These are phyloP conservation scores for Termitomyces sp. DNA, from an alignment of 768 basidiomycete species.

Conservation along the genomic window DNA sequence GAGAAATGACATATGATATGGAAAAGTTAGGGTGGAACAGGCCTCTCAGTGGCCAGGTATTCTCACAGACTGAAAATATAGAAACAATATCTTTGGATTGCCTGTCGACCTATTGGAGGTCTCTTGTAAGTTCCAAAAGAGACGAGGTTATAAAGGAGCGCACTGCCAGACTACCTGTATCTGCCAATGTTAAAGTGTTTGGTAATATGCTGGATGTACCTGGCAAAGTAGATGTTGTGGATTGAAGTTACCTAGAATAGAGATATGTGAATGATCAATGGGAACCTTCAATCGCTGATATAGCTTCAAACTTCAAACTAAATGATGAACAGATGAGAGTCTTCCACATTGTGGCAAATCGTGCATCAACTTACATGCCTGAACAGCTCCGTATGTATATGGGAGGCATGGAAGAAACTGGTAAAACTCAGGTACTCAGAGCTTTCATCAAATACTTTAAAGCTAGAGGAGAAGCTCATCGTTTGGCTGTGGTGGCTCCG, in stretches of 20 bases:
- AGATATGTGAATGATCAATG: background rate
- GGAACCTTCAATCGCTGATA: background rate
- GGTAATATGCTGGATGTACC: too few relatives aligned
- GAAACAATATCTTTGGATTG: too few relatives aligned
- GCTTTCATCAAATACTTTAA: slow-evolving; percentile 12
- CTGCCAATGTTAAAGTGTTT: too few relatives aligned
- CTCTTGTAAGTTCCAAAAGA: too few relatives aligned
- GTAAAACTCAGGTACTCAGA: slow-evolving; percentile 13
- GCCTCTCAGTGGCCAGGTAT: too few relatives aligned
- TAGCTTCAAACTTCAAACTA: background rate
- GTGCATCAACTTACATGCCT: background rate
- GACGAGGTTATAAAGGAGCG: too few relatives aligned
- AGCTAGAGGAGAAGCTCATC: background rate
- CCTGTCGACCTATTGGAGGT: too few relatives aligned
- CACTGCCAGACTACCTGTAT: too few relatives aligned
- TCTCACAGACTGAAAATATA: too few relatives aligned
- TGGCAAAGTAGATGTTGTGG: background rate
- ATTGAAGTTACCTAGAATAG: background rate
- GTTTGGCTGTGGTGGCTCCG: slow-evolving; percentile 6
- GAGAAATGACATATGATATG: too few relatives aligned
- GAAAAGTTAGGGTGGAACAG: too few relatives aligned
- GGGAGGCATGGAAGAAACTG: too few relatives aligned
- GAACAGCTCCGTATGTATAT: slow-evolving; percentile 12
- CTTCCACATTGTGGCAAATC: slow-evolving; percentile 1
- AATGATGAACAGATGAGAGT: slow-evolving; percentile 1